Evolutionary conservation across 208 protist genomes (phyloP), one percentile per base, ranked within the genome.

Genomic region (Trypanosoma brucei): DNA sequence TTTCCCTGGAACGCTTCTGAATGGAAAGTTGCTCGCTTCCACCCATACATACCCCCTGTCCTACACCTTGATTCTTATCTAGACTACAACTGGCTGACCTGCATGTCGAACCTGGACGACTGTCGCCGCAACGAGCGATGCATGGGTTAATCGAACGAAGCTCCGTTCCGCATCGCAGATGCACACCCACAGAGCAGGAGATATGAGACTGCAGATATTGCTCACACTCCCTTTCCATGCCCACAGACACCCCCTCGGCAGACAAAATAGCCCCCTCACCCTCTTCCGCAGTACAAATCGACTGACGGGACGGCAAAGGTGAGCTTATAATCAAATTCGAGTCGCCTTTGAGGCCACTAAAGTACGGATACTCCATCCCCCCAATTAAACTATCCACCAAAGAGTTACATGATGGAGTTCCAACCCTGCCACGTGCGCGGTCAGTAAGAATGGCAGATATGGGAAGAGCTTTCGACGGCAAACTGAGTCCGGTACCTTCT

Each of bases 361-460:
- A 11, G 11, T 14, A 46, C 11, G 42, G 42, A 11, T 46, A 46
- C 42, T 46, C 42, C 42, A 46, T 46, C 8, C 42, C 42, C 42
- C 11, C 42, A 6, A 46, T 46, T 46, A 46, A 46, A 46, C 42
- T 46, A 11, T 46, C 42, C 42, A 46, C 6, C 11, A 11, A 11
- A 46, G 42, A 46, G 42, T 11, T 46, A 46, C 42, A 11, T 46
- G 42, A 14, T 11, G 42, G 42, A 6, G 8, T 14, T 6, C 42
- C 83, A 84, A 14, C 60, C 63, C 11, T 11, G 11, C 8, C 42
- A 46, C 42, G 11, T 11, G 8, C 8, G 42, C 42, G 42, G 11
- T 11, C 42, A 46, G 11, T 6, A 6, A 46, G 11, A 46, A 6
- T 46, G 6, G 6, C 8, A 14, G 42, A 46, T 6, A 6, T 14